Evolutionary conservation across 2,329 filamentous ascomycete genomes (phyloP).

Genomic region (Aspergillus sp.): DNA sequence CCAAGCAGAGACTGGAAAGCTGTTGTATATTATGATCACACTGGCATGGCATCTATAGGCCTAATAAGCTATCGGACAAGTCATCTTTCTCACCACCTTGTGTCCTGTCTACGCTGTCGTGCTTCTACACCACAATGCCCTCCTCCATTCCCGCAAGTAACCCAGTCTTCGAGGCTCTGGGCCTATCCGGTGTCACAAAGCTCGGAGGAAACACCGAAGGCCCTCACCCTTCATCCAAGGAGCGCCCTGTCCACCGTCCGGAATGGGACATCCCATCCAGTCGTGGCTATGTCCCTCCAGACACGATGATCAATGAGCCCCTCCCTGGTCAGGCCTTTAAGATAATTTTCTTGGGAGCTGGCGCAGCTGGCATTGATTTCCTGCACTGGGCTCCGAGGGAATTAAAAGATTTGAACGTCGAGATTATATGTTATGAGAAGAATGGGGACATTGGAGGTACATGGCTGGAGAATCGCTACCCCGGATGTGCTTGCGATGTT

Average conservation of each 20-base stretch:
- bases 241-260: not conserved
- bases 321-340: constrained; percentile 15
- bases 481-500: constrained; percentile 27
- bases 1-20: not conserved
- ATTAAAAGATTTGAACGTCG: constrained; percentile 30
- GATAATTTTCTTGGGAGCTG: constrained; percentile 35
- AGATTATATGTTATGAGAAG: constrained; percentile 17
- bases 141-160: not conserved
- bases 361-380: constrained; percentile 33
- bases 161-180: not conserved
- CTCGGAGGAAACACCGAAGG: not conserved
- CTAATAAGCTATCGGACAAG: not conserved
- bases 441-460: constrained; percentile 29
- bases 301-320: not conserved
- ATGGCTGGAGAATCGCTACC: constrained; percentile 26
- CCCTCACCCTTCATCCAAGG: not conserved
- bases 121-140: not conserved
- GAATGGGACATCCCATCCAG: constrained; percentile 1
- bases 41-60: not conserved
- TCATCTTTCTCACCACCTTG: not conserved
- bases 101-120: not conserved
- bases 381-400: constrained; percentile 32
- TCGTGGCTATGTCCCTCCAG: not conserved
- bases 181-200: not conserved
- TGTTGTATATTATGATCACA: not conserved